Evolutionary conservation across 805 yeast species (phyloP).

Genomic region (Saccharomycopsis oosterbeekiorum): DNA sequence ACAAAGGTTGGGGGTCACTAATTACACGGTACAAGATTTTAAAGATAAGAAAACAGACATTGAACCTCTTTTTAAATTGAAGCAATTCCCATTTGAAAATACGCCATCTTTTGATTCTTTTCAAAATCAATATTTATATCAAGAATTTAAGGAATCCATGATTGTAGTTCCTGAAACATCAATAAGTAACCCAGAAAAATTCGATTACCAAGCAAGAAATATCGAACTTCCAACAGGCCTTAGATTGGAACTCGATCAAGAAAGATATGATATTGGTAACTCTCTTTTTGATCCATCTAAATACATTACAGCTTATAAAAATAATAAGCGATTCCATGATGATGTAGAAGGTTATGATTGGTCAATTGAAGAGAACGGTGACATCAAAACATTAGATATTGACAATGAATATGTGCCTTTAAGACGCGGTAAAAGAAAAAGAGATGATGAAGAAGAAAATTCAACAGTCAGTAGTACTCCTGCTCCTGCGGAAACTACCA

Average conservation of each 20-base stretch:
- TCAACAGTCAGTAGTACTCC: slow-evolving; percentile 22
- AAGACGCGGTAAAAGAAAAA: slow-evolving; percentile 44
- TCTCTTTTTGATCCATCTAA: slow-evolving; percentile 57
- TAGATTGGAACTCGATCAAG: slow-evolving; percentile 46
- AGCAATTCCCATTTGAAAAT: slow-evolving; percentile 25
- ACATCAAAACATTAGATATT: slow-evolving; percentile 33
- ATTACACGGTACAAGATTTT: slow-evolving; percentile 13
- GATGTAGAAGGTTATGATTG: slow-evolving; percentile 22
- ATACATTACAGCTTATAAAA: slow-evolving; percentile 26
- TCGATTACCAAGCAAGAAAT: slow-evolving; percentile 28
- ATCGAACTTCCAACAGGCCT: slow-evolving; percentile 77
- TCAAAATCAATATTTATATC: slow-evolving; percentile 45
- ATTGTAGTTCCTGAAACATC: slow-evolving; percentile 43
- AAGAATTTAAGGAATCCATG: slow-evolving; percentile 69
- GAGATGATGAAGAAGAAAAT: slow-evolving; percentile 13
- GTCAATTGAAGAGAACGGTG: slow-evolving; percentile 40
- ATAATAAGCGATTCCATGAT: slow-evolving; percentile 5
- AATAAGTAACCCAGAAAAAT: slow-evolving; percentile 22
- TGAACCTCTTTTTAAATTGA: slow-evolving; percentile 22
- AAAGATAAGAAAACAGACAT: background rate
- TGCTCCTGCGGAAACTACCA: slow-evolving; percentile 18
- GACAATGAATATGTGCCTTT: slow-evolving; percentile 66
- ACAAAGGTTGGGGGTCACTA: slow-evolving; percentile 29
- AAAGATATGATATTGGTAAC: slow-evolving; percentile 58
- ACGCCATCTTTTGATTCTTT: slow-evolving; percentile 45